Percentiles rank a stretch among this genome's conserved stretches.
These are phyloP conservation scores for Xylaria acuta DNA, from an alignment of 495 filamentous ascomycete species.

Conservation along the genomic window DNA sequence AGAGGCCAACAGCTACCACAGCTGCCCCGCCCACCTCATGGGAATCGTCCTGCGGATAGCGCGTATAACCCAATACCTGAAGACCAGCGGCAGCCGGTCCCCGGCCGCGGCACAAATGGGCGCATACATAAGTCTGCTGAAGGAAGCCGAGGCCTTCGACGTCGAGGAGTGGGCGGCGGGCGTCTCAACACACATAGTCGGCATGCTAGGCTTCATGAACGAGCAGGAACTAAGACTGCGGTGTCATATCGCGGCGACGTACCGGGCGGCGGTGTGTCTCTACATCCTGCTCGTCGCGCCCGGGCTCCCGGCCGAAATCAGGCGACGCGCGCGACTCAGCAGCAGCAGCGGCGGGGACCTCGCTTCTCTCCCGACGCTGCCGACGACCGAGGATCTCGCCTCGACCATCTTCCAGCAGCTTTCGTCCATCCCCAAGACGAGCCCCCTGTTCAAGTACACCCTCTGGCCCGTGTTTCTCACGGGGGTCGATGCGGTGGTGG, in stretches of 20 bases:
- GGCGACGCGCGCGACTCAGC: constrained; percentile 1
- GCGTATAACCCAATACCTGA: constrained; percentile 36
- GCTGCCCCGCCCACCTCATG: constrained; percentile 51
- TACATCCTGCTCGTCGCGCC: constrained; percentile 45
- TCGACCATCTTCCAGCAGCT: constrained; percentile 53
- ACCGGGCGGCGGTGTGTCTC: constrained; percentile 52
- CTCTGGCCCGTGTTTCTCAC: constrained; percentile 66
- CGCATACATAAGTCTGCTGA: constrained; percentile 38
- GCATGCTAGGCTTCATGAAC: constrained; percentile 35
- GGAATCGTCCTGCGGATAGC: constrained; percentile 46
- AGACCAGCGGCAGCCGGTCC: constrained; percentile 5
- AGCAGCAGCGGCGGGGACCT: constrained; percentile 27
- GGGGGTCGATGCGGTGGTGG: constrained; percentile 54
- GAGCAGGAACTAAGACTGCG: constrained; percentile 43
- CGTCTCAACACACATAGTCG: constrained; percentile 34
- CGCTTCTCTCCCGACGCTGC: constrained; percentile 46
- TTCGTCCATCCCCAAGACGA: constrained; percentile 50
- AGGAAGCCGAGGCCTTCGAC: constrained; percentile 42
- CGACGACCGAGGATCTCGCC: constrained; percentile 48
- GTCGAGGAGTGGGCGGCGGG: constrained; percentile 45
- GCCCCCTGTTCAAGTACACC: constrained; percentile 59
- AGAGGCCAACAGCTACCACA: constrained; percentile 56
- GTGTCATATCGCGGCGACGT: constrained; percentile 50
- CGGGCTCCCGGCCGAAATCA: constrained; percentile 24
- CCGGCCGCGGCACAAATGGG: constrained; percentile 30